These are phyloP conservation scores for Boletus reticuloceps DNA, from an alignment of 768 basidiomycete genomes.

Conservation along the genomic window DNA sequence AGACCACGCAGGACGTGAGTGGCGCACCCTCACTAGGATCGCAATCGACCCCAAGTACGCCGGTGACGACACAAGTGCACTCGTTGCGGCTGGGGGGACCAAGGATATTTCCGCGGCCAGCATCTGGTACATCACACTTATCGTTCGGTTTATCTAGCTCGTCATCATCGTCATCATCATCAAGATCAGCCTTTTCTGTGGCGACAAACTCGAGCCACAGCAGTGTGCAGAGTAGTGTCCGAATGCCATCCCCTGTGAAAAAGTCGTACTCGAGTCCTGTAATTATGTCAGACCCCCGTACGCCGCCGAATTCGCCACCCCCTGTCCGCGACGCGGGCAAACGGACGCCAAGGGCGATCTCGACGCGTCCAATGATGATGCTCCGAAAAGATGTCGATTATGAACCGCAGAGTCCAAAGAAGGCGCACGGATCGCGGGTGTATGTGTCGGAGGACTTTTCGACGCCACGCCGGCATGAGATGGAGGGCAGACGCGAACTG, in stretches of 20 bases:
- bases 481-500: conserved; percentile 12
- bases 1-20: conserved; percentile 40
- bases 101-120: conserved; percentile 25
- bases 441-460: conserved; percentile 27
- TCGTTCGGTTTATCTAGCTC: conserved; percentile 25
- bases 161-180: conserved; percentile 28
- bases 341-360: conserved; percentile 21
- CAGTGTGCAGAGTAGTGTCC: conserved; percentile 21
- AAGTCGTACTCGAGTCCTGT: conserved; percentile 31
- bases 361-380: conserved; percentile 55
- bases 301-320: conserved; percentile 26
- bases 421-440: conserved; percentile 34
- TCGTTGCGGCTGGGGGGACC: conserved; percentile 16
- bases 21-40: conserved; percentile 1
- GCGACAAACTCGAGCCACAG: conserved; percentile 34
- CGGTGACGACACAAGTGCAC: conserved; percentile 25
- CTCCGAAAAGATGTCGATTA: conserved; percentile 71
- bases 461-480: conserved; percentile 9
- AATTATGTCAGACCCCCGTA: conserved; percentile 15
- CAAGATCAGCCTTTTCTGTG: conserved; percentile 41
- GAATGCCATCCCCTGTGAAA: conserved; percentile 42
- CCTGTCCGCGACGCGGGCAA: conserved; percentile 24
- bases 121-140: conserved; percentile 14
- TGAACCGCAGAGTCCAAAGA: conserved; percentile 70
- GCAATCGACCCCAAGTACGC: conserved; percentile 37